Conservation (phyloP, 352 stramenopile genomes). For the Peronospora tabacina region DNA sequence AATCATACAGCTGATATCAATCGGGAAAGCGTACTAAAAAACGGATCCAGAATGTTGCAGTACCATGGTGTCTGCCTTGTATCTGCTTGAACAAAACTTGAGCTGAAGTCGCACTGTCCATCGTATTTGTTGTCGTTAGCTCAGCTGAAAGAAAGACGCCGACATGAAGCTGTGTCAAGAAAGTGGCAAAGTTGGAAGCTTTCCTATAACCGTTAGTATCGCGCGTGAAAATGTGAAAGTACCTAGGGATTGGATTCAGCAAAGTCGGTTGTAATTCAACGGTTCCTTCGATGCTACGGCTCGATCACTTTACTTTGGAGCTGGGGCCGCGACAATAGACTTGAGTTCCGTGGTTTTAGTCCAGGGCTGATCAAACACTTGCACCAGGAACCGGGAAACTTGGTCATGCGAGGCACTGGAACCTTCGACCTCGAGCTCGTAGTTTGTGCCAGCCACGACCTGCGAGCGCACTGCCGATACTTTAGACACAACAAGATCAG, state of each 20-base stretch:
- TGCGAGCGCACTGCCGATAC: conserved; percentile 29
- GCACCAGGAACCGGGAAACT: conserved; percentile 20
- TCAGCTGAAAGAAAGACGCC: neutral
- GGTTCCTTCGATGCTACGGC: conserved; percentile 1
- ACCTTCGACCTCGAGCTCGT: conserved; percentile 34
- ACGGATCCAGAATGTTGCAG: too few species aligned
- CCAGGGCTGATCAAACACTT: conserved; percentile 30
- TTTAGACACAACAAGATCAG: conserved; percentile 20
- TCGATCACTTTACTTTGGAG: conserved; percentile 6
- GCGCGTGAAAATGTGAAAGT: conserved; percentile 11
- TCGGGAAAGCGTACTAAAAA: conserved; percentile 30
- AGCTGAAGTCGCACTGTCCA: too few species aligned
- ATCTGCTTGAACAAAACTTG: too few species aligned
- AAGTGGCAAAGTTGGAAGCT: conserved; percentile 5
- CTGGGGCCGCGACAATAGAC: conserved; percentile 11
- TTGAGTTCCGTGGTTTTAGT: conserved; percentile 27
- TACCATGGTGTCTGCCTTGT: too few species aligned
- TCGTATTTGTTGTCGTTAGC: too few species aligned
- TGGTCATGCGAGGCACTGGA: conserved; percentile 19
- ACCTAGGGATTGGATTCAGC: conserved; percentile 8
- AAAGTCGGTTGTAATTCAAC: conserved; percentile 16
- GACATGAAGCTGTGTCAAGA: neutral
- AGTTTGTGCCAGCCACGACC: conserved; percentile 37
- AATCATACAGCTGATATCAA: conserved; percentile 49
- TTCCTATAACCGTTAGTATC: conserved; percentile 14